Evolutionary conservation across 1,284 basidiomycete genomes (phyloP).

Genomic region (Puccinia polysora): DNA sequence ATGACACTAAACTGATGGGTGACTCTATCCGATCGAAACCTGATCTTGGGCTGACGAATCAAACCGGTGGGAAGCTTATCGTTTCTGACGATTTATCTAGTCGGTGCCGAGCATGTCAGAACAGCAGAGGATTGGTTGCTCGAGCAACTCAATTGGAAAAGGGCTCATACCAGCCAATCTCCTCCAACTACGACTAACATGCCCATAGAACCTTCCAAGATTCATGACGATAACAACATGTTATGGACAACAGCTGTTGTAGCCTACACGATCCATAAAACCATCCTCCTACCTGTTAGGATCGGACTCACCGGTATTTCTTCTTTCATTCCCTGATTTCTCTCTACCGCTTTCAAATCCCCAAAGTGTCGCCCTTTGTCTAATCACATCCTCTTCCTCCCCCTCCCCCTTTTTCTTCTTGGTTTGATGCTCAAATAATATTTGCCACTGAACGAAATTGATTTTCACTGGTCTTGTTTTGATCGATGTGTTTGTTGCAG

Average conservation of each 20-base stretch:
- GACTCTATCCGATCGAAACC: no score
- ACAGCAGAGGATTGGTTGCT: constrained; percentile 61
- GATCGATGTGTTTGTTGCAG: not conserved
- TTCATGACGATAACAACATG: constrained; percentile 57
- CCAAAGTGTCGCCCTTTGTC: no score
- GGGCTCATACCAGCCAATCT: constrained; percentile 9
- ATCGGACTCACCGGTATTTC: constrained; percentile 66
- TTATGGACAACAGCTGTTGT: constrained; percentile 85
- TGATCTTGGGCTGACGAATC: no score
- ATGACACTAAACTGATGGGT: no score
- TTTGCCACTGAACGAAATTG: not conserved
- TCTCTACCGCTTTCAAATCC: no score
- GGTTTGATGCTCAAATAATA: not conserved
- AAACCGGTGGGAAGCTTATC: no score
- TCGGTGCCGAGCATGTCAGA: constrained; percentile 85
- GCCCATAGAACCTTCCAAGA: constrained; percentile 46
- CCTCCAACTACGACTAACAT: constrained; percentile 16
- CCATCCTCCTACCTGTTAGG: constrained; percentile 79
- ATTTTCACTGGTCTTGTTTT: not conserved
- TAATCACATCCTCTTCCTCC: not conserved
- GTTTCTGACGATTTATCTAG: constrained; percentile 75
- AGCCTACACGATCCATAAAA: constrained; percentile 95
- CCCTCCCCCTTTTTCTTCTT: not conserved
- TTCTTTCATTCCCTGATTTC: no score
- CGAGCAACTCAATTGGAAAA: constrained; percentile 50